Percentiles rank a stretch among this genome's conserved stretches.
These are phyloP conservation scores for Diaporthe citriasiana DNA, from an alignment of 2,329 filamentous ascomycete genomes.

Conservation along the genomic window DNA sequence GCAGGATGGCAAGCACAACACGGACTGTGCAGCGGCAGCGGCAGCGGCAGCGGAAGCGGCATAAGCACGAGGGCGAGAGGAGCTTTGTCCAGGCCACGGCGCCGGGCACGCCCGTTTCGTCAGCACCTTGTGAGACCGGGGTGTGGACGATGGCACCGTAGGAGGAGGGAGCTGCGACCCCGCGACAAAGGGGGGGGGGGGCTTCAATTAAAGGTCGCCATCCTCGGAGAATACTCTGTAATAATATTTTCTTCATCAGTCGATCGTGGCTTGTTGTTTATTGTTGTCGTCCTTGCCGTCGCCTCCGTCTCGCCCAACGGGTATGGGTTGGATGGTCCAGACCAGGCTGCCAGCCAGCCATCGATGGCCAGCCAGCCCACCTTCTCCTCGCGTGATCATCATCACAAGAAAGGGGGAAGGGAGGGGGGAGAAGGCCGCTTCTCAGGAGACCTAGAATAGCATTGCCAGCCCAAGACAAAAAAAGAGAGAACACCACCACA, in stretches of 20 bases:
- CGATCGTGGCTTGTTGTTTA: background rate
- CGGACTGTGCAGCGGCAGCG: slow-evolving; percentile 36
- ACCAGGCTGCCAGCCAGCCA: slow-evolving; percentile 35
- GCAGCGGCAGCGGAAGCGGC: slow-evolving; percentile 26
- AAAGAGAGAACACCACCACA: slow-evolving; percentile 10
- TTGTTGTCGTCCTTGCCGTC: slow-evolving; percentile 6
- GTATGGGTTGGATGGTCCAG: slow-evolving; percentile 1
- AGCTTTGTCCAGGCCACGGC: slow-evolving; percentile 27
- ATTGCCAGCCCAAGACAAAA: slow-evolving; percentile 31
- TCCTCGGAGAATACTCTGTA: slow-evolving; percentile 24
- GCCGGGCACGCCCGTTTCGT: slow-evolving; percentile 28
- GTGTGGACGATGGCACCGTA: background rate
- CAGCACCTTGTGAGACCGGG: slow-evolving; percentile 31
- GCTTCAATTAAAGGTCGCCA: slow-evolving; percentile 30
- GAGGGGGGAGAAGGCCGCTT: slow-evolving; percentile 19
- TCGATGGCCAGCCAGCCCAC: slow-evolving; percentile 26
- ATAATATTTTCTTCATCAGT: background rate
- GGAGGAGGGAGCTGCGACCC: slow-evolving; percentile 4
- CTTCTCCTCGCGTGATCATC: slow-evolving; percentile 28
- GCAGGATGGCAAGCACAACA: slow-evolving; percentile 43
- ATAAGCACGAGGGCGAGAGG: slow-evolving; percentile 23
- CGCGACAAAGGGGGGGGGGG: background rate
- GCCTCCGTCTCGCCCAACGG: background rate
- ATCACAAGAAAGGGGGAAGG: background rate
- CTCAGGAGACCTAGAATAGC: slow-evolving; percentile 32